Percentiles rank a stretch among this genome's conserved stretches.
phyloP scores from a whole-genome alignment of 805 yeast species.

The Candida golubevii region DNA sequence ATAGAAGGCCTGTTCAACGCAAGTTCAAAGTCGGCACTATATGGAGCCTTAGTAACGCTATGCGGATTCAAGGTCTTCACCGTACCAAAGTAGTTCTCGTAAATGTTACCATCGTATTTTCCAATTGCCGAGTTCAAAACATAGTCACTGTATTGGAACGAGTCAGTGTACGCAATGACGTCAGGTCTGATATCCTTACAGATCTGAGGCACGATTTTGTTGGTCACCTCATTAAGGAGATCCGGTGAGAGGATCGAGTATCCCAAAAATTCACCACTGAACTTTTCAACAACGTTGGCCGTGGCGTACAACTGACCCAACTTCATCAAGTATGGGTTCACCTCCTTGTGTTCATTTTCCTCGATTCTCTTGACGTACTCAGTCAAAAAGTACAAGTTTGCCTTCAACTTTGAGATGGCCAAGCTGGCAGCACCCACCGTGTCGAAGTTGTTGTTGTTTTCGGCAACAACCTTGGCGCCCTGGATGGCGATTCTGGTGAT shows the following conservation, averaged over 20 bases:
- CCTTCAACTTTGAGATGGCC: slow-evolving; percentile 19
- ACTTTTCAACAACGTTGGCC: slow-evolving; percentile 18
- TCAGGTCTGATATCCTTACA: slow-evolving; percentile 18
- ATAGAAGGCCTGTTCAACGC: slow-evolving; percentile 15
- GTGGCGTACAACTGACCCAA: slow-evolving; percentile 19
- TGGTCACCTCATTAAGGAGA: slow-evolving; percentile 15
- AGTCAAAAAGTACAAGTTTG: slow-evolving; percentile 18
- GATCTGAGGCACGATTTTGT: slow-evolving; percentile 14
- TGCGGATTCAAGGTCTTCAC: slow-evolving; percentile 19
- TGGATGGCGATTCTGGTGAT: slow-evolving; percentile 18
- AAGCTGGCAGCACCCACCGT: slow-evolving; percentile 18
- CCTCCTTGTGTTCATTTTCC: slow-evolving; percentile 10
- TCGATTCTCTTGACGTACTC: slow-evolving; percentile 12
- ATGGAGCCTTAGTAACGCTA: slow-evolving; percentile 17
- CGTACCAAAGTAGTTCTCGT: slow-evolving; percentile 19
- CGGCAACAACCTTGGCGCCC: slow-evolving; percentile 15
- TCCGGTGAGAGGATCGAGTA: slow-evolving; percentile 14
- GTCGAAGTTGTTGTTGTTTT: slow-evolving; percentile 17
- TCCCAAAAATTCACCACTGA: slow-evolving; percentile 17
- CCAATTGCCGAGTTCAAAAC: slow-evolving; percentile 18
- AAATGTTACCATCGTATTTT: slow-evolving; percentile 17
- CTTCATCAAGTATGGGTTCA: slow-evolving; percentile 13
- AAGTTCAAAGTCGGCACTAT: slow-evolving; percentile 18
- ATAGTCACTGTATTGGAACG: slow-evolving; percentile 18
- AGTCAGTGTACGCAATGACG: slow-evolving; percentile 17